phyloP scores from a whole-genome alignment of 2,329 filamentous ascomycete genomes.

The Parastagonospora avenae region DNA sequence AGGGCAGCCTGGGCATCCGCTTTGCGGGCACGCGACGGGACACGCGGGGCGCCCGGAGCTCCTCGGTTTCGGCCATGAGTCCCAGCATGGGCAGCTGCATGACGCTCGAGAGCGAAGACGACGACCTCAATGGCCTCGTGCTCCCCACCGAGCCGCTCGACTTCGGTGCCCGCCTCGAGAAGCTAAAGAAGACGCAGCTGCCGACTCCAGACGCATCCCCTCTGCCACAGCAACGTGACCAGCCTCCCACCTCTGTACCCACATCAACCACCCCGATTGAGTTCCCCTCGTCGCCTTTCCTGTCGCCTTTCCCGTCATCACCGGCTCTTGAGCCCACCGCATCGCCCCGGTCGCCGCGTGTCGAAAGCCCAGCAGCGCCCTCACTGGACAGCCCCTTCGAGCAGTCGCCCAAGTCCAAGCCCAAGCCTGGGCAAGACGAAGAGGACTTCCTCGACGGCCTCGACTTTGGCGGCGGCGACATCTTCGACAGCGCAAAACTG shows the following conservation, averaged over 20 bases:
- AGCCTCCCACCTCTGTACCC: slow-evolving; percentile 40
- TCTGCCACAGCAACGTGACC: slow-evolving; percentile 23
- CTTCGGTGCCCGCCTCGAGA: slow-evolving; percentile 77
- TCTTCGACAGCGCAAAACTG: slow-evolving; percentile 79
- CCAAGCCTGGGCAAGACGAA: slow-evolving; percentile 36
- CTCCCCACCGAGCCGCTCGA: slow-evolving; percentile 83
- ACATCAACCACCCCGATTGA: slow-evolving; percentile 19
- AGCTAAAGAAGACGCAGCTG: slow-evolving; percentile 61
- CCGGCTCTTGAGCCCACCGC: slow-evolving; percentile 16
- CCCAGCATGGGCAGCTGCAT: slow-evolving; percentile 91
- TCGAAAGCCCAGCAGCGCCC: slow-evolving; percentile 23
- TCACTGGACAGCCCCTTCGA: slow-evolving; percentile 3
- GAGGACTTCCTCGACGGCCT: slow-evolving; percentile 88
- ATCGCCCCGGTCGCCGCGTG: slow-evolving; percentile 26
- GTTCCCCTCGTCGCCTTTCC: slow-evolving; percentile 21
- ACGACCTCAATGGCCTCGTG: slow-evolving; percentile 86
- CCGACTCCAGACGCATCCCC: slow-evolving; percentile 19
- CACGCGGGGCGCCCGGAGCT: slow-evolving; percentile 79
- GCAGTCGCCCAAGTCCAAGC: slow-evolving; percentile 21
- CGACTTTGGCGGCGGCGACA: slow-evolving; percentile 82
- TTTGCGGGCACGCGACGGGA: slow-evolving; percentile 86
- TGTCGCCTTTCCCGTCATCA: slow-evolving; percentile 16
- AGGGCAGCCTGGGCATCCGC: slow-evolving; percentile 88
- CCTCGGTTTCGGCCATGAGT: slow-evolving; percentile 85
- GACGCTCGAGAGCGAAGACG: slow-evolving; percentile 90